Percentiles rank a stretch among this genome's conserved stretches.
These are phyloP conservation scores for Coleophoma eucalyptorum DNA, from an alignment of 2,329 filamentous ascomycete species.

Conservation along the genomic window DNA sequence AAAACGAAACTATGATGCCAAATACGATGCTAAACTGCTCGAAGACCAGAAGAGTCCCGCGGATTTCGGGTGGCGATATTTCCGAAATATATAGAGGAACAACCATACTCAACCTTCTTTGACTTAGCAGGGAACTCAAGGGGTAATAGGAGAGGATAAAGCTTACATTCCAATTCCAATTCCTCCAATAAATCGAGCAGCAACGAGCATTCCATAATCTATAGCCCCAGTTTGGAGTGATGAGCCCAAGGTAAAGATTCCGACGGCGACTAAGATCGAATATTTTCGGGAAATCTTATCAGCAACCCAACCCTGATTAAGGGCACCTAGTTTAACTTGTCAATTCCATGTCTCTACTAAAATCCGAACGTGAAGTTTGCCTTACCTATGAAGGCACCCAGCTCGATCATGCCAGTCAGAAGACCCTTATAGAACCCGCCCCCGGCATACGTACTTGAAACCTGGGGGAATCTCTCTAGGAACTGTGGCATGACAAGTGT, in stretches of 20 bases:
- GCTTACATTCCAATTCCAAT: conserved; percentile 46
- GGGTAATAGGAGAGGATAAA: background rate
- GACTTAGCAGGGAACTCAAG: background rate
- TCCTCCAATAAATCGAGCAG: conserved; percentile 45
- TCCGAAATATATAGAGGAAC: conserved; percentile 49
- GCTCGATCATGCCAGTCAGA: conserved; percentile 50
- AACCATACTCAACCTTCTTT: conserved; percentile 24
- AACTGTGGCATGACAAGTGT: conserved; percentile 34
- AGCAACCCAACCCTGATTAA: background rate
- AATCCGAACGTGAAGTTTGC: background rate
- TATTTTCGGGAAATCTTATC: conserved; percentile 41
- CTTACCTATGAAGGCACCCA: conserved; percentile 40
- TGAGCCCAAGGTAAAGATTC: conserved; percentile 45
- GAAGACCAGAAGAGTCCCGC: conserved; percentile 7
- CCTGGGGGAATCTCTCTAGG: conserved; percentile 27
- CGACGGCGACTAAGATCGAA: conserved; percentile 41
- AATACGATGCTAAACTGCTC: conserved; percentile 33
- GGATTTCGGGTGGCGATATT: conserved; percentile 36
- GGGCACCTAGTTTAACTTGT: background rate
- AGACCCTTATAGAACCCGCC: conserved; percentile 15
- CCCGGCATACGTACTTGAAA: conserved; percentile 27
- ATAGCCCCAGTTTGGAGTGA: conserved; percentile 45
- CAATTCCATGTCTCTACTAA: background rate
- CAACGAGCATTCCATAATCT: conserved; percentile 45
- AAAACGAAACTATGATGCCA: conserved; percentile 38